Base-by-base conservation (phyloP, 768 basidiomycete genomes). In the Paxillus rubicundulus region DNA sequence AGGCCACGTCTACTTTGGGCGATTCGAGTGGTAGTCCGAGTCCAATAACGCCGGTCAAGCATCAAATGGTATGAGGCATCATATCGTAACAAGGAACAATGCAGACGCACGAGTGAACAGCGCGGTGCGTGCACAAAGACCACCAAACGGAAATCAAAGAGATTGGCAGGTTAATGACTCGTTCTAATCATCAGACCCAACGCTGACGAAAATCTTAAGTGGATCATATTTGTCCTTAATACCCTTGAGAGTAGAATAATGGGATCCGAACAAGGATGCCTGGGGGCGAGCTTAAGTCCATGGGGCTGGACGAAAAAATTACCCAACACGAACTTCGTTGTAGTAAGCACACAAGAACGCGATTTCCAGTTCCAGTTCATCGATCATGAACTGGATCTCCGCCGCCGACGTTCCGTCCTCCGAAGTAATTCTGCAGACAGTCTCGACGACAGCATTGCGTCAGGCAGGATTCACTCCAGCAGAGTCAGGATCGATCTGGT, bases 141-240 rank as follows among this genome's bases (percentile, higher is more conserved):
- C 12, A 9, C 17, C 9, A 20, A 30, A 30, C 10, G 30, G 9
- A 30, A 10, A 9, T 30, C 6, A 30, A 10, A 30, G 24, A 2
- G 7, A 30, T 10, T 9, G 5, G 30, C 30, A 30, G 3, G 30
- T 30, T 10, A 30, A 47, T 2, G 41, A 49, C 5, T 49, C 43
- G 55, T 78, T 77, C 78, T 78, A 82, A 2, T 77, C 70, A 20
- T 81, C 78, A 2, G 77, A 77, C 0, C 77, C 79, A 1, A 82
- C 77, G 2, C 80, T 75, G 5, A 81, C 61, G 58, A 82, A 82
- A 12, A 82, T 49, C 21, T 60, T 68, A 12, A 63, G 50, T 0
- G 78, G 74, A 60, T 83, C 81, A 47, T 79, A 77, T 53, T 61
- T 68, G 6, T 59, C 27, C 58, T 82, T 81, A 61, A 82, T 77